Conservation (phyloP, 202 grass and related monocot species). For the Zoysia matrella region DNA sequence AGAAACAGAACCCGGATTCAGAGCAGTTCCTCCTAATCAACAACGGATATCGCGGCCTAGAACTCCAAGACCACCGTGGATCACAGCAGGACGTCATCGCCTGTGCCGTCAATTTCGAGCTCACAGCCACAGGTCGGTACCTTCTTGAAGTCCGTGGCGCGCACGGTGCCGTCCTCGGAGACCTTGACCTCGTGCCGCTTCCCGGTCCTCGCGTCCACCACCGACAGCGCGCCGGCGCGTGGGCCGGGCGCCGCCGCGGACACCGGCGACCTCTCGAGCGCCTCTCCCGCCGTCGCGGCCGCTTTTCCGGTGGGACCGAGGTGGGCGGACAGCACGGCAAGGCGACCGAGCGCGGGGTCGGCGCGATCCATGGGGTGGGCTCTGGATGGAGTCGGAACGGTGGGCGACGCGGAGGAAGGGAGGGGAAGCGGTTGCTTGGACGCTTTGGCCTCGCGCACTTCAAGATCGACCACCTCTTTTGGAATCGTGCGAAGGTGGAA, state of each 20-base stretch:
- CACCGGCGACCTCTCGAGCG: conserved; percentile 59
- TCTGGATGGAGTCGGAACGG: conserved; percentile 2
- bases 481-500: conserved; percentile 19
- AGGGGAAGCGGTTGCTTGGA: conserved; percentile 33
- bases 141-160: conserved; percentile 90
- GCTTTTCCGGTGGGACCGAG: background rate
- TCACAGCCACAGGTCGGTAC: conserved; percentile 7
- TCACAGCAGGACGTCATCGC: background rate
- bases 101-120: background rate
- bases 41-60: too few species aligned
- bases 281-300: background rate
- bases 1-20: background rate
- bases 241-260: conserved; percentile 34
- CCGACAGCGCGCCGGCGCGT: conserved; percentile 59
- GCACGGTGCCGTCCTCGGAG: conserved; percentile 75
- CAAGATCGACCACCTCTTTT: background rate
- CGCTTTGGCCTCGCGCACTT: conserved; percentile 35
- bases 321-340: too few species aligned
- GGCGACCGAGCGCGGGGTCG: too few species aligned
- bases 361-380: conserved; percentile 32
- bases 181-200: conserved; percentile 72
- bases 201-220: conserved; percentile 70
- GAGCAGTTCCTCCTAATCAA: background rate
- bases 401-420: background rate
- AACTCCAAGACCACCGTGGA: background rate